Base-by-base conservation (phyloP, 805 yeast genomes). In the Saccharomycodes ludwigii region DNA sequence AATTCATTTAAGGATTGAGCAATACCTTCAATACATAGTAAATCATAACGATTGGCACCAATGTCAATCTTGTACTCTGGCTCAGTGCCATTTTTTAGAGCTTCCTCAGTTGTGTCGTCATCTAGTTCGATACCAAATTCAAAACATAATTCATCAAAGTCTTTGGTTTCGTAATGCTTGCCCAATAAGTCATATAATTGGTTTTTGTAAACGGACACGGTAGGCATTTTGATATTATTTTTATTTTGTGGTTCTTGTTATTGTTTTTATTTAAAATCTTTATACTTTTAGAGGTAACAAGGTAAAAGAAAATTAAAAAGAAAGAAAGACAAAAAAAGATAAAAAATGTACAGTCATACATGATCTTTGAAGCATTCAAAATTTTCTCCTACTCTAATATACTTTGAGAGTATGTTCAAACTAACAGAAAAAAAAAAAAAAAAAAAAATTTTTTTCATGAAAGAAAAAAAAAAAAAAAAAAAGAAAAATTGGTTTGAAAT, bases 21-120 rank as follows among this genome's bases (percentile, higher is more conserved):
- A 58, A 91, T 85, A 52, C 99, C 99, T 61, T 91, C 99, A 46
- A 85, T 80, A 66, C 98, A 93, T 43, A 91, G 73, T 86, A 91
- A 75, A 57, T 91, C 99, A 53, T 91, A 93, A 67, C 99, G 80
- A 63, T 91, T 91, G 40, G 99, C 99, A 36, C 95, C 96, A 41
- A 93, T 76, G 58, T 91, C 99, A 50, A 91, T 84, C 63, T 91
- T 91, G 48, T 83, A 69, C 59, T 88, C 93, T n/a, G 99, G 96
- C 54, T 68, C 72, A 42, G 79, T 76, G 24, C 58, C 62, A 24
- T 35, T 40, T 32, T 52, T 54, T 35, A 56, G 38, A 21, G 61
- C 61, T 43, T 56, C 61, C 35, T 79, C 83, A 26, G 94, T 81
- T 52, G 94, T 84, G 57, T 93, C 97, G 62, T 93, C 99, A 56